A percentile compares a stretch with the other conserved stretches of the same genome.
phyloP scores from a whole-genome alignment of 768 basidiomycete species.

The Strobilomyces dryophilus region DNA sequence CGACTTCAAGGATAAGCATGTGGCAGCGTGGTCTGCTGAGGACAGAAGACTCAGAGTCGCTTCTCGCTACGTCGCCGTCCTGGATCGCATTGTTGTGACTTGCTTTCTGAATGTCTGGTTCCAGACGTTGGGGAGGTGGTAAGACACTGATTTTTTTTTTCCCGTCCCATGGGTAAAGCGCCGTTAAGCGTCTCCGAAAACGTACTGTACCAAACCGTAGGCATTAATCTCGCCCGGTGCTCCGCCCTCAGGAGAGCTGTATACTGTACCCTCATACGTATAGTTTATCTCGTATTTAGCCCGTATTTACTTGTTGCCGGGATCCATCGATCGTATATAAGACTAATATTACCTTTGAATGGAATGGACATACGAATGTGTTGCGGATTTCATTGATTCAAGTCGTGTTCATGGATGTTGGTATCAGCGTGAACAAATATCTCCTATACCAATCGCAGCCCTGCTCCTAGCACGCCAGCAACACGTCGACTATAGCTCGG shows the following conservation, averaged over 20 bases:
- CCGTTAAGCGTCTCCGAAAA: neutral
- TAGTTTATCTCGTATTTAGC: slow-evolving; percentile 20
- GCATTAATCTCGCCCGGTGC: neutral
- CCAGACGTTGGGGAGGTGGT: slow-evolving; percentile 42
- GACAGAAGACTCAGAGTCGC: slow-evolving; percentile 38
- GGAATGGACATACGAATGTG: neutral
- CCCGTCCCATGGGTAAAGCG: neutral
- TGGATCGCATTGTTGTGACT: slow-evolving; percentile 52
- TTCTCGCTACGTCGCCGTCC: slow-evolving; percentile 34
- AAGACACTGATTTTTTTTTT: slow-evolving; percentile 6
- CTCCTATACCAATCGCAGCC: neutral
- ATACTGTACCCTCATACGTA: slow-evolving; percentile 9
- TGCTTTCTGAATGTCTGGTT: slow-evolving; percentile 52
- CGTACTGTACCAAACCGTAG: slow-evolving; percentile 10
- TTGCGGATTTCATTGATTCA: neutral
- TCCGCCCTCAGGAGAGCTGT: neutral
- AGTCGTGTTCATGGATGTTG: neutral
- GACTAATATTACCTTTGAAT: neutral
- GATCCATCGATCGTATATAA: slow-evolving; percentile 1
- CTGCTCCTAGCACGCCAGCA: neutral
- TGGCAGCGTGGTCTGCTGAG: slow-evolving; percentile 45
- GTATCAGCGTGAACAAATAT: neutral
- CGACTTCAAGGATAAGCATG: slow-evolving; percentile 43
- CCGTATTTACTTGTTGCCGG: slow-evolving; percentile 7
- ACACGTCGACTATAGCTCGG: neutral